Evolutionary conservation across 768 basidiomycete genomes (phyloP).

Genomic region (Boletus vinaceobasis): DNA sequence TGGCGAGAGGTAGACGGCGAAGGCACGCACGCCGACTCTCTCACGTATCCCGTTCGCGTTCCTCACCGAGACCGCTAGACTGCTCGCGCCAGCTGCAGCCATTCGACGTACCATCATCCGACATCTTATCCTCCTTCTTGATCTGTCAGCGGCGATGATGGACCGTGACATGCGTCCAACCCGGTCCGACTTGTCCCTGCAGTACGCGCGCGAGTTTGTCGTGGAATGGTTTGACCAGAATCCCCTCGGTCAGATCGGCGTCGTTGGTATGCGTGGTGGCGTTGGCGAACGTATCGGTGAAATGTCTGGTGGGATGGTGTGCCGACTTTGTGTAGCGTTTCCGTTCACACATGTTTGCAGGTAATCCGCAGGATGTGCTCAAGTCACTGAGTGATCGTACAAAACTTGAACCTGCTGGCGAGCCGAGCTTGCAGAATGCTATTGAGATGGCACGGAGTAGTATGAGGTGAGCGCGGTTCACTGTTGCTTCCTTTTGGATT

Average conservation of each 20-base stretch:
- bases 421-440: constrained; percentile 94
- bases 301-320: constrained; percentile 72
- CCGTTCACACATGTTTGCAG: constrained; percentile 37
- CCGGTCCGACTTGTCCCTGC: constrained; percentile 85
- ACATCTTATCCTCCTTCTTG: constrained; percentile 88
- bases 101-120: constrained; percentile 95
- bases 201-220: constrained; percentile 89
- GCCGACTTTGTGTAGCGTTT: background rate
- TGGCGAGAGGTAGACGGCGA: constrained; percentile 81
- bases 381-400: constrained; percentile 80
- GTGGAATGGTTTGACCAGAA: constrained; percentile 99
- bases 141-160: constrained; percentile 87
- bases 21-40: constrained; percentile 49
- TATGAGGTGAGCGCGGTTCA: constrained; percentile 65
- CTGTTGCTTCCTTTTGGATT: background rate
- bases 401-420: constrained; percentile 85
- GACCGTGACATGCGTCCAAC: constrained; percentile 96
- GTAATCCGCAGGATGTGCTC: constrained; percentile 96
- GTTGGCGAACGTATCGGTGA: constrained; percentile 87
- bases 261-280: constrained; percentile 90
- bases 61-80: constrained; percentile 39
- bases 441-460: constrained; percentile 94
- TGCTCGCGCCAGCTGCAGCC: constrained; percentile 79
- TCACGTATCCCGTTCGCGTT: background rate
- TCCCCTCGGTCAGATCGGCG: constrained; percentile 92